Evolutionary conservation across 371 early-diverging fungal species (phyloP).

Genomic region (Gilbertella persicaria): DNA sequence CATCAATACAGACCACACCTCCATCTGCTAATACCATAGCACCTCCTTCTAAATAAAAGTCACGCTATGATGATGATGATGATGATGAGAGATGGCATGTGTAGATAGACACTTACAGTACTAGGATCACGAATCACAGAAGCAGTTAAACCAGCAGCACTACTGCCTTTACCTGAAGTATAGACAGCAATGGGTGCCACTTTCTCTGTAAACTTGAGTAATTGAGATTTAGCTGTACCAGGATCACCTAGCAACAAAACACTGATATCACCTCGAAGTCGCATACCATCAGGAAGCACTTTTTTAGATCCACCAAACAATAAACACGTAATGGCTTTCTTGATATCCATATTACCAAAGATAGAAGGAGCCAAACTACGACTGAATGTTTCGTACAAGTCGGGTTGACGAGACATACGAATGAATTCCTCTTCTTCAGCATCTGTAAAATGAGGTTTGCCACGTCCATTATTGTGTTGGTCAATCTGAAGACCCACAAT

Average conservation of each 20-base stretch:
- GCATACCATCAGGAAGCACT: constrained; percentile 94
- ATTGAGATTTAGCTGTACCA: constrained; percentile 99
- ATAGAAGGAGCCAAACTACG: constrained; percentile 97
- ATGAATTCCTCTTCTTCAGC: constrained; percentile 93
- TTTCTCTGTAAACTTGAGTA: constrained; percentile 98
- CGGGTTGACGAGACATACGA: constrained; percentile 82
- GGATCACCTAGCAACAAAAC: constrained; percentile 99
- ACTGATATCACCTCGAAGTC: constrained; percentile 98
- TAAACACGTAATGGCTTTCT: constrained; percentile 96
- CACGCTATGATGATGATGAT: constrained; percentile 58
- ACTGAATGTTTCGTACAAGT: constrained; percentile 88
- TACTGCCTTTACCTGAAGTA: constrained; percentile 98
- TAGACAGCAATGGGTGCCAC: constrained; percentile 97
- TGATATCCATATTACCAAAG: constrained; percentile 96
- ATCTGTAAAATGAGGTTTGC: constrained; percentile 78
- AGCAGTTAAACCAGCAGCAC: constrained; percentile 99
- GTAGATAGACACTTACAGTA: constrained; percentile 56
- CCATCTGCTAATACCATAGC: constrained; percentile 99
- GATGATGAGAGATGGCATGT: not conserved
- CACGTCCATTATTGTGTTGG: constrained; percentile 72
- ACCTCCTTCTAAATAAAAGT: constrained; percentile 99
- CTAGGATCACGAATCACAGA: constrained; percentile 92
- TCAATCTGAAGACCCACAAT: constrained; percentile 91
- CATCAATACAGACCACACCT: constrained; percentile 99
- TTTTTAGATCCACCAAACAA: constrained; percentile 98